A percentile compares a stretch with the other conserved stretches of the same genome.
Conservation (phyloP, 345 rosid species). For the Trapa incisa region DNA sequence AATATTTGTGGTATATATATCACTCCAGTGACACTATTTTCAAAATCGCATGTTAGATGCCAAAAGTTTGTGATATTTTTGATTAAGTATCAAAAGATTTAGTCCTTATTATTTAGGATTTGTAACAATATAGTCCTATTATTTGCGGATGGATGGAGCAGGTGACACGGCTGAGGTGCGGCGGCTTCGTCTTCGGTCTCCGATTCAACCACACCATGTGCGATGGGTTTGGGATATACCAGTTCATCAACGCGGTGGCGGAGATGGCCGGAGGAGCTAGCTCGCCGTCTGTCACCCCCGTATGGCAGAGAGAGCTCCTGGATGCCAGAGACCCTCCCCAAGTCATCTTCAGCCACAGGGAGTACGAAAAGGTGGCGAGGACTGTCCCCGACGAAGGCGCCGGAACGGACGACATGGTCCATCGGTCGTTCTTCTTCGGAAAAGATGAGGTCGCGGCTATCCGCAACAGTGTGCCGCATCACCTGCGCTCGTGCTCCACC, state of each 20-base stretch:
- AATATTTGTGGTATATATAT: no score
- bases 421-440: constrained; percentile 47
- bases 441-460: constrained; percentile 22
- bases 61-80: no score
- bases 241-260: constrained; percentile 28
- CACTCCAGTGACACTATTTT: no score
- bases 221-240: constrained; percentile 33
- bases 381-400: constrained; percentile 13
- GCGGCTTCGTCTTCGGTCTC: constrained; percentile 5
- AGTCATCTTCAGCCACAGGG: constrained; percentile 28
- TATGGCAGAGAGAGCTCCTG: constrained; percentile 37
- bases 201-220: constrained; percentile 32
- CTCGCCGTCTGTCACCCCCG: constrained; percentile 24
- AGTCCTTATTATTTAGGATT: no score
- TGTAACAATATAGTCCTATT: no score
- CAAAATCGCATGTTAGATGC: no score
- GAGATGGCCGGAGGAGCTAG: constrained; percentile 30
- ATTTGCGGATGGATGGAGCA: neutral
- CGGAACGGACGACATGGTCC: constrained; percentile 14
- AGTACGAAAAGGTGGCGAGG: constrained; percentile 27
- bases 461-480: constrained; percentile 22
- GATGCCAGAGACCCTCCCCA: constrained; percentile 21
- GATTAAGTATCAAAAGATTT: no score
- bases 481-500: constrained; percentile 22
- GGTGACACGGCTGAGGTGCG: constrained; percentile 7